phyloP scores from a whole-genome alignment of 2,329 filamentous ascomycete species.

The Sclerotinia subarctica region DNA sequence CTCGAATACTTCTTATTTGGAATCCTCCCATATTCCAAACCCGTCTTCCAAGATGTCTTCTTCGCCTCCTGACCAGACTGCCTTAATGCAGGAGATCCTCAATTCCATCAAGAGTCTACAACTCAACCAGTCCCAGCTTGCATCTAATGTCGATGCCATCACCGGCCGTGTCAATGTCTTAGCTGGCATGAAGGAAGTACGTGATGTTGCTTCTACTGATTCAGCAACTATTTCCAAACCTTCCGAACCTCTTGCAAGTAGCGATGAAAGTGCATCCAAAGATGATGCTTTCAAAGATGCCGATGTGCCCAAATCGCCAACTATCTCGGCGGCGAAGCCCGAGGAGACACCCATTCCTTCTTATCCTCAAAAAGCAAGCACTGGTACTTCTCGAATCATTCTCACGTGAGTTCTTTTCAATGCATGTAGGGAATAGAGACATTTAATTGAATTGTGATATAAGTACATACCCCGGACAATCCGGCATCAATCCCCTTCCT shows the following conservation, averaged over 20 bases:
- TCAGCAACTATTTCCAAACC: constrained; percentile 23
- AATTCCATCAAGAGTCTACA: constrained; percentile 53
- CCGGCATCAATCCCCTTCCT: constrained; percentile 85
- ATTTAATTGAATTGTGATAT: constrained; percentile 11
- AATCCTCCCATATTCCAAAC: not conserved
- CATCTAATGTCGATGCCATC: constrained; percentile 56
- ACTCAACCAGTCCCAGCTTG: constrained; percentile 52
- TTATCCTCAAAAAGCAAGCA: constrained; percentile 39
- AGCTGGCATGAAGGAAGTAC: constrained; percentile 55
- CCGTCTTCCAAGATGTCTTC: constrained; percentile 16
- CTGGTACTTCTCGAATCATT: constrained; percentile 56
- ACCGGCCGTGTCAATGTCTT: constrained; percentile 60
- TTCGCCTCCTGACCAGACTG: constrained; percentile 32
- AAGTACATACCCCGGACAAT: constrained; percentile 87
- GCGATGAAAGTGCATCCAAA: constrained; percentile 18
- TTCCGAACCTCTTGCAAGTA: constrained; percentile 21
- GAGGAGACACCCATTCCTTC: constrained; percentile 24
- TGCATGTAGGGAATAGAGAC: not conserved
- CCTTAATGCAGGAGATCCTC: constrained; percentile 53
- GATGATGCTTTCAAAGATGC: constrained; percentile 26
- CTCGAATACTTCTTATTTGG: not conserved
- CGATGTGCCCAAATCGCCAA: constrained; percentile 36
- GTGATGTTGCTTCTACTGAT: constrained; percentile 45
- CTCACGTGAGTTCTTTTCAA: constrained; percentile 48
- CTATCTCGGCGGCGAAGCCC: constrained; percentile 34